Base-by-base conservation (phyloP, 352 stramenopile species). In the Phytophthora lateralis region DNA sequence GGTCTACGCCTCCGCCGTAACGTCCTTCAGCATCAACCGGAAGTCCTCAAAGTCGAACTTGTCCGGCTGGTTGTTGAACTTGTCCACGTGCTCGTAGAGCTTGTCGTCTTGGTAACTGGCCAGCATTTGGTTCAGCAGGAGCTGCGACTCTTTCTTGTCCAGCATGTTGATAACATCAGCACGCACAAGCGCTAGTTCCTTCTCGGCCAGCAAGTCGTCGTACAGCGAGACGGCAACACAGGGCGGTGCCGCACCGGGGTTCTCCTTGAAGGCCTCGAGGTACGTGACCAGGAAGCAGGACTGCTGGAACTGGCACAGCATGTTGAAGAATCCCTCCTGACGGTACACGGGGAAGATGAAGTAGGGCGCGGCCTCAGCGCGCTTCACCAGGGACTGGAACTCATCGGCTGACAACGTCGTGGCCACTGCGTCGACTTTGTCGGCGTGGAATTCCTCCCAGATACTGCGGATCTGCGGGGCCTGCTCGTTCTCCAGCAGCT, bases 301-400 rank as follows among this genome's bases (percentile, higher is more conserved):
- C 62, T 93, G 85, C 71, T 95, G 88, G 74, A 93, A 95, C 69
- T 96, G 88, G 47, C 81, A 92, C 51, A 96, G 50, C 81, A 96
- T 90, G 57, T 91, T 95, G 76, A 96, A 95, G 55, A 90, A 95
- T 2, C 88, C 88, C 0, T 84, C 78, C 55, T 95, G 75, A 52
- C 87, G 88, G 42, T 91, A 91, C 47, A 96, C 88, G 3, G 88
- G 88, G 44, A 95, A 85, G 30, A 96, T 66, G 50, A 93, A 94
- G 65, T 80, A 93, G 2, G 85, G 85, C 17, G 84, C 82, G 5
- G 63, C 54, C 24, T 71, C 66, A 0, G 82, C 84, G 18, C 87
- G 84, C 44, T 75, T 59, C 41, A 80, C 70, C 6, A 95, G 57
- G 8, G 50, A 38, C 21, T 78, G 63, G 53, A 83, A 91, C 45